phyloP scores from a whole-genome alignment of 129 eudicot species.

The Centella asiatica region DNA sequence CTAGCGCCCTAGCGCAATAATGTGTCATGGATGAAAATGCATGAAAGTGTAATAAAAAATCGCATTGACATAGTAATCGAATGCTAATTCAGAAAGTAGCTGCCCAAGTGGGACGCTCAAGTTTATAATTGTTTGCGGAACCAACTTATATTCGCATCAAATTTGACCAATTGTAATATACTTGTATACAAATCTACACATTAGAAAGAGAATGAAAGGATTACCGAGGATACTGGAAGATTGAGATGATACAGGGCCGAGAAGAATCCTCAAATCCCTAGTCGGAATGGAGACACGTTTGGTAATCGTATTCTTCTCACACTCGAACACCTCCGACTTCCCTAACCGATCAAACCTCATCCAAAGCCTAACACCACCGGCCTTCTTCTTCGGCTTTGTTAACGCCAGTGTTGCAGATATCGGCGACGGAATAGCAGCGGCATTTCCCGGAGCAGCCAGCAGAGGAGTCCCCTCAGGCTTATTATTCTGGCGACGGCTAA shows the following conservation, averaged over 20 bases:
- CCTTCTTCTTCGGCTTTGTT: constrained; percentile 62
- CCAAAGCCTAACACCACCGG: constrained; percentile 76
- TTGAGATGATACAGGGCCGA: constrained; percentile 89
- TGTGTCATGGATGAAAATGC: no score
- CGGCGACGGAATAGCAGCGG: constrained; percentile 5
- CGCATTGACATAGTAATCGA: no score
- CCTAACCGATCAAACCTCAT: constrained; percentile 81
- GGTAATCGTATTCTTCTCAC: constrained; percentile 71
- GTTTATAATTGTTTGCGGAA: no score
- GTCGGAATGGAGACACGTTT: constrained; percentile 80
- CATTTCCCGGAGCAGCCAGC: constrained; percentile 17
- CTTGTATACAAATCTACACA: no score
- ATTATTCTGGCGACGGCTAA: constrained; percentile 44
- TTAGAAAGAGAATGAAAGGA: no score
- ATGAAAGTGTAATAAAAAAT: no score
- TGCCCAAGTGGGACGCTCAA: no score
- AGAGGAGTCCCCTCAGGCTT: constrained; percentile 20
- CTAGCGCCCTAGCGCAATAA: no score
- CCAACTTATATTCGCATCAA: no score
- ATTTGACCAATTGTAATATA: no score
- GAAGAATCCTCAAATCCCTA: constrained; percentile 90
- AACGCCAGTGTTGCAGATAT: constrained; percentile 17
- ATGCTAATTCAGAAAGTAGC: no score
- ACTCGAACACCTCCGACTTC: constrained; percentile 76
- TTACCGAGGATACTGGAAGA: constrained; percentile 92